Base-by-base conservation (phyloP, 371 early-diverging fungal genomes). In the Rhizopus microsporus region DNA sequence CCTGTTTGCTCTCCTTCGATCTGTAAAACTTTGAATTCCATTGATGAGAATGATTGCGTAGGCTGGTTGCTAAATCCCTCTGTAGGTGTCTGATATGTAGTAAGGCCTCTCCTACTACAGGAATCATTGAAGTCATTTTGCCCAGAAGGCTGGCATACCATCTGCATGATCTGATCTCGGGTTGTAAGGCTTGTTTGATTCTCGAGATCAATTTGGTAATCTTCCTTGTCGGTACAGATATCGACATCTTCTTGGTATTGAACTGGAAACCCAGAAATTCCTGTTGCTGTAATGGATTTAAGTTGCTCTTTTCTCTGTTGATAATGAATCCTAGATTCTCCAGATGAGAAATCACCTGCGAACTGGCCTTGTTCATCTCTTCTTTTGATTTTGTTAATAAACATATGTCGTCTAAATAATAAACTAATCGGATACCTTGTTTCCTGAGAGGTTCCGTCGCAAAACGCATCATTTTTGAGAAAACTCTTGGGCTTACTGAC, bases 21-120 rank as follows among this genome's bases (percentile, higher is more conserved):
- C 45, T 31, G 7, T 15, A 34, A 40, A 23, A 56, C 39, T 5
- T 3, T 16, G 39, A 38, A 15, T 56, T 52, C 62, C 62, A 61
- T 12, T 49, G 45, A 15, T 51, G 5, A 0, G 15, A 5, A 1
- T 43, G n/a, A 3, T 13, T 12, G 3, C 34, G 15, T 1, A 61
- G 54, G 5, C 31, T 44, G 23, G 32, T 15, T 1, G 62, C 54
- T 9, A 61, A 59, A 47, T 57, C 61, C 23, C 56, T 34, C n/a
- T 66, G 62, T 6, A 67, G 33, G 40, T 35, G 59, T n/a, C 49
- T 38, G 1, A 62, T 51, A 17, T 62, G 67, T 46, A 67, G 51
- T 3, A 68, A 37, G 1, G 53, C 57, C 57, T 60, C 54, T n/a
- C 54, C 58, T 33, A 59, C 39, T 4, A 56, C 52, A 15, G 65